Evolutionary conservation across 306 rosid genomes (phyloP).

Genomic region (Medicago ruthenica): DNA sequence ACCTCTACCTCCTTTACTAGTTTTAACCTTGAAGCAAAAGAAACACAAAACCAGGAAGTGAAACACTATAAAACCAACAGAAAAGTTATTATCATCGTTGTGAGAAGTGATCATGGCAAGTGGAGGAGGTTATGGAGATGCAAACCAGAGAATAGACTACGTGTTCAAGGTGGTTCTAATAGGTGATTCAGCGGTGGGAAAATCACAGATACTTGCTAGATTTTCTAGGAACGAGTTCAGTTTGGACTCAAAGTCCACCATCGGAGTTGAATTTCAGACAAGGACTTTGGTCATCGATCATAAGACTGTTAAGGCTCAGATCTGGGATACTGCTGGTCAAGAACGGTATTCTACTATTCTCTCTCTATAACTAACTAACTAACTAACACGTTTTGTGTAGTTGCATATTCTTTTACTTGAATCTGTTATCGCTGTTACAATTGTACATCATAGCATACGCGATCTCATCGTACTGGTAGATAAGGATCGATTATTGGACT

Average conservation of each 20-base stretch:
- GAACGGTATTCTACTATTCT: conserved; percentile 64
- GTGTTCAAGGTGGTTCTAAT: conserved; percentile 92
- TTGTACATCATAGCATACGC: background rate
- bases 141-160: conserved; percentile 87
- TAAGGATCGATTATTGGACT: conserved; percentile 10
- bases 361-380: background rate
- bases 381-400: background rate
- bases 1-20: background rate
- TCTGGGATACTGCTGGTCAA: conserved; percentile 99
- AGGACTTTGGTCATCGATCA: conserved; percentile 81
- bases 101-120: conserved; percentile 55
- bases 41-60: conserved; percentile 13
- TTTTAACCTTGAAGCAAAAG: conserved; percentile 39
- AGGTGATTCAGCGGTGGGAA: conserved; percentile 95
- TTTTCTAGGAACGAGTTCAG: conserved; percentile 89
- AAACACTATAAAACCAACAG: background rate
- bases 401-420: background rate
- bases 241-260: conserved; percentile 89
- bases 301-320: conserved; percentile 97
- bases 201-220: conserved; percentile 88
- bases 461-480: conserved; percentile 27
- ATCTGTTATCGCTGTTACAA: conserved; percentile 3
- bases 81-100: background rate
- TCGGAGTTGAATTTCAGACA: conserved; percentile 95
- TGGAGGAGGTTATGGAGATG: conserved; percentile 66